Conservation (phyloP, 257 asterid species). For the Ajuga chamaepitys region DNA sequence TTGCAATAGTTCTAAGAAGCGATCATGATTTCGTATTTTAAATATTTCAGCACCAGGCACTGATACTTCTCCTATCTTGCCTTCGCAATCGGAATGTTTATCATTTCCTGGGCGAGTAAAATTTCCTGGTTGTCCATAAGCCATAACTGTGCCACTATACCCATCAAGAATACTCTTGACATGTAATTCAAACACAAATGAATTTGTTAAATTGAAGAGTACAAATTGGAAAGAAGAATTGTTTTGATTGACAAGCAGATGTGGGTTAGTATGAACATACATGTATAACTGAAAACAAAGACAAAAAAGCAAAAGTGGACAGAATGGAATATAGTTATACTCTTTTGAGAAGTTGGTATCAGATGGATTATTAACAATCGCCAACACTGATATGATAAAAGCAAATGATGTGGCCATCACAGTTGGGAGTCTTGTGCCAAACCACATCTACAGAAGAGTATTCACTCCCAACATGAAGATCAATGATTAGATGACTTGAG, state of each 20-base stretch:
- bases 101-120: slow-evolving; percentile 84
- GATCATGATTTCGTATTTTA: slow-evolving; percentile 61
- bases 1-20: slow-evolving; percentile 59
- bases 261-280: background rate
- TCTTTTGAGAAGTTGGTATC: too few relatives aligned
- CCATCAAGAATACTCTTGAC: slow-evolving; percentile 88
- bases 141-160: slow-evolving; percentile 87
- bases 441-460: too few relatives aligned
- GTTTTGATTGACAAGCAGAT: background rate
- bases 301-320: background rate
- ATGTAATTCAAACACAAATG: background rate
- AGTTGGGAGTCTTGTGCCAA: too few relatives aligned
- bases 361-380: too few relatives aligned
- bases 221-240: background rate
- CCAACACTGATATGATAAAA: too few relatives aligned
- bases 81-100: slow-evolving; percentile 67
- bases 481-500: too few relatives aligned
- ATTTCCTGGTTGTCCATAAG: slow-evolving; percentile 96
- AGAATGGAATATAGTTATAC: too few relatives aligned
- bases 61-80: slow-evolving; percentile 77
- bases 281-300: background rate
- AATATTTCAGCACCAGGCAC: slow-evolving; percentile 70
- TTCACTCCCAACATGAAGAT: too few relatives aligned
- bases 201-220: background rate
- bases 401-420: too few relatives aligned